A percentile compares a stretch with the other conserved stretches of the same genome.
phyloP scores from a whole-genome alignment of 768 basidiomycete species.

The Lepiota brunneoincarnata region DNA sequence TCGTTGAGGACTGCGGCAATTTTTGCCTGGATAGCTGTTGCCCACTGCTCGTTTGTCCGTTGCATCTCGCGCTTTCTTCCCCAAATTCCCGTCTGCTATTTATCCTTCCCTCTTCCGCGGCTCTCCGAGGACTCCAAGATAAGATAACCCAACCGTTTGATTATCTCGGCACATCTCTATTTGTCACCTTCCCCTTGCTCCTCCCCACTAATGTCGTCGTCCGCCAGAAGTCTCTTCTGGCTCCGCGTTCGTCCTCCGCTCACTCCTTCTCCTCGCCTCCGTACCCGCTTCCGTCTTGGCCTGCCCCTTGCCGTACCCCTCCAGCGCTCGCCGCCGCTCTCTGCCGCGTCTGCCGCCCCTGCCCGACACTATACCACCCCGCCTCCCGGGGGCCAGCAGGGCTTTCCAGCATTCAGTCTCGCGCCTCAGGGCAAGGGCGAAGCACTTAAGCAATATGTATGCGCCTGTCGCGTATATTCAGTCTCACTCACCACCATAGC shows the following conservation, averaged over 20 bases:
- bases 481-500: neutral
- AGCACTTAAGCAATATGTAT: constrained; percentile 74
- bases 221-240: too few relatives aligned
- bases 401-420: constrained; percentile 59
- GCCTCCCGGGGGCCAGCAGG: constrained; percentile 42
- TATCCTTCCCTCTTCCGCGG: constrained; percentile 15
- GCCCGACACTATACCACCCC: constrained; percentile 17
- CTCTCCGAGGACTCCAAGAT: neutral
- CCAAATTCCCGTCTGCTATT: neutral
- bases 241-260: neutral
- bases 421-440: constrained; percentile 72
- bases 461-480: constrained; percentile 15
- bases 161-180: constrained; percentile 4
- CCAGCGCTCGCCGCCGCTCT: neutral
- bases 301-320: neutral
- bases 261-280: neutral
- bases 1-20: constrained; percentile 22
- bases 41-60: constrained; percentile 32
- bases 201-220: too few relatives aligned
- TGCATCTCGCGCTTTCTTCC: neutral
- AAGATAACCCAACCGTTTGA: neutral
- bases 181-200: neutral
- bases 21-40: constrained; percentile 24
- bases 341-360: neutral
- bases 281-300: neutral